Conservation (phyloP, 352 stramenopile species). For the Peronospora belbahrii region DNA sequence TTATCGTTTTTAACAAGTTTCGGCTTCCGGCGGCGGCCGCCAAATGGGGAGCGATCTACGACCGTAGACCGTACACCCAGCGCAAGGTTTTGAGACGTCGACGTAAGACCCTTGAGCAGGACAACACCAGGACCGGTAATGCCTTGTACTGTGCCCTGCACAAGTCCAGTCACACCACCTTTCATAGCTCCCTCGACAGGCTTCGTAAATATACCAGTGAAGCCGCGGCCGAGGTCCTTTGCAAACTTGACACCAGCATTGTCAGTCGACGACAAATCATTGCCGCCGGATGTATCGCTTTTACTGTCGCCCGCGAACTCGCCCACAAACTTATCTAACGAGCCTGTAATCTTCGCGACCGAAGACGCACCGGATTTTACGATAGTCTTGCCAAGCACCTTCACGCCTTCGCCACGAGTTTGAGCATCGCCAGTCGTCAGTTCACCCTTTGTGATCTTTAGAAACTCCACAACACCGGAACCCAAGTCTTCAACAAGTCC, state of each 20-base stretch:
- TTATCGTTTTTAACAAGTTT: constrained; percentile 65
- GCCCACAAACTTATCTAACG: constrained; percentile 79
- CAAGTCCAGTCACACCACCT: constrained; percentile 65
- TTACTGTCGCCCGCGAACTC: constrained; percentile 64
- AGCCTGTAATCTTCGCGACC: constrained; percentile 77
- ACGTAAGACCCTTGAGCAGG: constrained; percentile 76
- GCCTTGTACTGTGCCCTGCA: constrained; percentile 70
- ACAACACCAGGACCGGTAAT: constrained; percentile 75
- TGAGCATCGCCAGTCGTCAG: constrained; percentile 72
- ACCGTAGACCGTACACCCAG: constrained; percentile 66
- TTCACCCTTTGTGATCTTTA: constrained; percentile 87
- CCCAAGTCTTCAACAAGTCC: constrained; percentile 82
- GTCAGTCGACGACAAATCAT: constrained; percentile 30
- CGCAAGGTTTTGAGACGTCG: constrained; percentile 70
- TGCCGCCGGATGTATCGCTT: constrained; percentile 1
- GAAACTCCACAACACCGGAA: constrained; percentile 78
- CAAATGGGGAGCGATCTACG: constrained; percentile 71
- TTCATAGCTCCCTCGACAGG: constrained; percentile 77
- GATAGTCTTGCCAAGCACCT: constrained; percentile 81
- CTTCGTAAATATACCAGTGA: constrained; percentile 85
- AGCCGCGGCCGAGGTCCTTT: constrained; percentile 74
- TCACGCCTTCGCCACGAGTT: constrained; percentile 78
- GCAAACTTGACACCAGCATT: constrained; percentile 76
- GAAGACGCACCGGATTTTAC: constrained; percentile 69
- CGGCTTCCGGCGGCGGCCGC: constrained; percentile 55